These are phyloP conservation scores for Triticum turgidum DNA, from an alignment of 176 grass and related monocot genomes.

Conservation along the genomic window DNA sequence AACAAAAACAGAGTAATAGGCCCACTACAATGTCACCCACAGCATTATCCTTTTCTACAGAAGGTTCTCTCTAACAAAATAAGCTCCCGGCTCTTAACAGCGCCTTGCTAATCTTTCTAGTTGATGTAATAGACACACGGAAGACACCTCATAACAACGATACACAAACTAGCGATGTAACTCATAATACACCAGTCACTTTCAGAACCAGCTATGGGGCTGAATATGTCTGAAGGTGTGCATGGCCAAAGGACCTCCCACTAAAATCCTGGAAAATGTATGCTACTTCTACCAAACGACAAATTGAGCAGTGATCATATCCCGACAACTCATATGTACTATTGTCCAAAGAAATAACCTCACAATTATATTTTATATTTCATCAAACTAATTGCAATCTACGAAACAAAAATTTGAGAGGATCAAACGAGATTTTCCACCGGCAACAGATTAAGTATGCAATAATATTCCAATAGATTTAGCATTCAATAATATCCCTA, in stretches of 20 bases:
- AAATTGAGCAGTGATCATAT: not conserved
- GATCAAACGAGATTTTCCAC: not conserved
- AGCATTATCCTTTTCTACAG: constrained; percentile 20
- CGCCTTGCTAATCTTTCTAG: constrained; percentile 1
- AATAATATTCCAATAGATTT: not conserved
- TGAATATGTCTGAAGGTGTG: constrained; percentile 21
- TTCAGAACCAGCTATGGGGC: constrained; percentile 1
- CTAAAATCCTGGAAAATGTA: constrained; percentile 1
- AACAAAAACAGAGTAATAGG: constrained; percentile 28
- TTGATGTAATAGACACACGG: constrained; percentile 3
- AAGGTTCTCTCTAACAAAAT: constrained; percentile 18
- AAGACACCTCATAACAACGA: constrained; percentile 3
- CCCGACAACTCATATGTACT: constrained; percentile 21
- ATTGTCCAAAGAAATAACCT: constrained; percentile 12
- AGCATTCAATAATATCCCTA: not conserved
- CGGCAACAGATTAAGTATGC: not conserved
- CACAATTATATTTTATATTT: not conserved
- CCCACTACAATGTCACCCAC: constrained; percentile 21
- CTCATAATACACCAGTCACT: constrained; percentile 24
- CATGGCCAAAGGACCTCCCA: constrained; percentile 14
- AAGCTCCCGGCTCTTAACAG: not conserved
- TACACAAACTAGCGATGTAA: not conserved
- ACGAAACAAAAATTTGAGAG: not conserved
- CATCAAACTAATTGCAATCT: constrained; percentile 3
- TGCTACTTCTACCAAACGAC: not conserved